Conservation (phyloP, 176 grass and related monocot species). For the Zea luxurians region DNA sequence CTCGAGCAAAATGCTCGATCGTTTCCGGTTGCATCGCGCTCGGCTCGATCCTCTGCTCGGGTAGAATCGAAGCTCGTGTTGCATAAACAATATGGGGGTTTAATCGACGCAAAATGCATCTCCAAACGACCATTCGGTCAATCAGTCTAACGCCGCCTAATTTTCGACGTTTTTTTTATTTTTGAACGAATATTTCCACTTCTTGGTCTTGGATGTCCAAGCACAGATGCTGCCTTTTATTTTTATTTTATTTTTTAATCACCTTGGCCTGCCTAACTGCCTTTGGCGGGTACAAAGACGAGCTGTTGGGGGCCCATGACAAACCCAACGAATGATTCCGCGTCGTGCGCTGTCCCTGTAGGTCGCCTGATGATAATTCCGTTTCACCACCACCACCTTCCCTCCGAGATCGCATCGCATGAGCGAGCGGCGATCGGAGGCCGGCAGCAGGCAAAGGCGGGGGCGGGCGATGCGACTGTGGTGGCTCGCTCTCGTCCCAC, state of each 20-base stretch:
- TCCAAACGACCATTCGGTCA: background rate
- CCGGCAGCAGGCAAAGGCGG: background rate
- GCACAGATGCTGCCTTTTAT: background rate
- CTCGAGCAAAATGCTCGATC: background rate
- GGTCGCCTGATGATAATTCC: background rate
- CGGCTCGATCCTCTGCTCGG: background rate
- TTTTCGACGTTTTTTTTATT: no score
- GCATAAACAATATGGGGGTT: no score
- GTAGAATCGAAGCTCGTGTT: background rate
- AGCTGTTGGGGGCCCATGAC: background rate
- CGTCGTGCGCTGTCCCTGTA: slow-evolving; percentile 26
- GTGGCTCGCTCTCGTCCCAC: background rate
- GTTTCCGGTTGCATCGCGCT: background rate
- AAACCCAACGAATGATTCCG: background rate
- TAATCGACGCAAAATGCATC: no score
- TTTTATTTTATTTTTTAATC: background rate
- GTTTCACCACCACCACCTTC: background rate
- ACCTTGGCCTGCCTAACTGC: background rate
- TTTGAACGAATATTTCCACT: background rate
- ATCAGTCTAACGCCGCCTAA: background rate
- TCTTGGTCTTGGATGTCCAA: background rate
- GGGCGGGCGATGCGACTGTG: background rate
- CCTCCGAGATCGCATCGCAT: slow-evolving; percentile 34
- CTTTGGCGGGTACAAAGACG: background rate
- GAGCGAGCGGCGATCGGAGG: background rate